Evolutionary conservation across 805 yeast genomes (phyloP).

Genomic region (Ogataea thermomethanolica): DNA sequence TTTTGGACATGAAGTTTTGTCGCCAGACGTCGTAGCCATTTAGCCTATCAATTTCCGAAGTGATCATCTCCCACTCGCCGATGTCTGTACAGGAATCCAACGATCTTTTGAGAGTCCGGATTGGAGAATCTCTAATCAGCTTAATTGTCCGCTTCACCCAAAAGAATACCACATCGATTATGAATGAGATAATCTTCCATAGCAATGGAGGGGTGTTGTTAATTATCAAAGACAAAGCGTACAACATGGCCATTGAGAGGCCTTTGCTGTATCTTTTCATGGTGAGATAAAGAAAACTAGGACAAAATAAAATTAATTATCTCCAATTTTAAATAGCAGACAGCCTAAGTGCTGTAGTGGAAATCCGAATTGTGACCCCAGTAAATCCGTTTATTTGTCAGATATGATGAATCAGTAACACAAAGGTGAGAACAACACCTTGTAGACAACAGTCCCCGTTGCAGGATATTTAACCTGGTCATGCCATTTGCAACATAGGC

Average conservation of each 20-base stretch:
- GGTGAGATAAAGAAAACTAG: not conserved
- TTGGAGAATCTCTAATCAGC: conserved; percentile 19
- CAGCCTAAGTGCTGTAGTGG: too few relatives aligned
- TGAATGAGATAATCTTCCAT: conserved; percentile 33
- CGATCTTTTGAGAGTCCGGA: conserved; percentile 18
- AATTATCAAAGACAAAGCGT: conserved; percentile 13
- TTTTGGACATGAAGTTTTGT: conserved; percentile 73
- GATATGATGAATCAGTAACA: too few relatives aligned
- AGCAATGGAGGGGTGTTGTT: conserved; percentile 25
- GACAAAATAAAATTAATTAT: not conserved
- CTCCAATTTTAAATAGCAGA: not conserved
- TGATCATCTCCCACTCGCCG: conserved; percentile 66
- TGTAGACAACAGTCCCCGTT: too few relatives aligned
- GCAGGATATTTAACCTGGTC: not conserved
- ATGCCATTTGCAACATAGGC: not conserved
- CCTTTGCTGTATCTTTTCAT: conserved; percentile 15
- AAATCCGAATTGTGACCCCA: too few relatives aligned
- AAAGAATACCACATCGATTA: conserved; percentile 43
- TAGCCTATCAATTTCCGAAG: conserved; percentile 45
- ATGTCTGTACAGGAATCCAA: conserved; percentile 49
- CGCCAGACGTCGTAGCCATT: conserved; percentile 66
- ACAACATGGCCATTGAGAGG: conserved; percentile 18
- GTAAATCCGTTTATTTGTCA: too few relatives aligned
- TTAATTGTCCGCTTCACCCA: conserved; percentile 38
- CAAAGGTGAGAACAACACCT: too few relatives aligned